Evolutionary conservation across 208 protist species (phyloP).

Genomic region (Strigomonas culicis): DNA sequence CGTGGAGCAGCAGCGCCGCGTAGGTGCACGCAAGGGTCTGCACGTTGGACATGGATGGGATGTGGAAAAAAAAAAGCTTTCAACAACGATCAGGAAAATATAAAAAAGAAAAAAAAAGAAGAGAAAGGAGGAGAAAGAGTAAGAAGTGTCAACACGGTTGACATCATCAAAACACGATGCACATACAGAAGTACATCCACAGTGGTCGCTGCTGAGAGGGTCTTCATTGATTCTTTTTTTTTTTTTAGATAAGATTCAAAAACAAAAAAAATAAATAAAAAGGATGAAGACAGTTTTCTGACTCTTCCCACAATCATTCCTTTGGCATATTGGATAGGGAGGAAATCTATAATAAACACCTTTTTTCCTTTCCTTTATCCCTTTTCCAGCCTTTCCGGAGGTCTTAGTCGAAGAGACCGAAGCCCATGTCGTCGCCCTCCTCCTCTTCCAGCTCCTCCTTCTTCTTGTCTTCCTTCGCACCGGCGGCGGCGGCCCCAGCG

Average conservation of each 20-base stretch:
- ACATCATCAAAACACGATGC: too few relatives aligned
- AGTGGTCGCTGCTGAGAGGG: too few relatives aligned
- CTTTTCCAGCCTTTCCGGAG: background rate
- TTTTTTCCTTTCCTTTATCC: slow-evolving; percentile 7
- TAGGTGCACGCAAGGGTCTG: slow-evolving; percentile 86
- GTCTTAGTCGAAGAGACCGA: slow-evolving; percentile 67
- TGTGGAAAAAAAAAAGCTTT: background rate
- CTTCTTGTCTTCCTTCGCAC: slow-evolving; percentile 3
- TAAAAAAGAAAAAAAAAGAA: slow-evolving; percentile 2
- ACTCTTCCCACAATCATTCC: background rate
- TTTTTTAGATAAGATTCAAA: slow-evolving; percentile 2
- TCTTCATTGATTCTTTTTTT: background rate
- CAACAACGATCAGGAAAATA: background rate
- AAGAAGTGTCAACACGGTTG: too few relatives aligned
- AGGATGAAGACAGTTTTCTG: background rate
- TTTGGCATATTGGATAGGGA: background rate
- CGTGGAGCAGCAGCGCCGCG: slow-evolving; percentile 71
- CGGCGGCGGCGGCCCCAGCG: slow-evolving; percentile 20
- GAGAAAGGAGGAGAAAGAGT: slow-evolving; percentile 7
- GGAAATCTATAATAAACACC: background rate
- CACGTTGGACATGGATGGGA: slow-evolving; percentile 31
- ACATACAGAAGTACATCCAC: too few relatives aligned
- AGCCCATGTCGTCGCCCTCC: slow-evolving; percentile 78
- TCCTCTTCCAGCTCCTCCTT: background rate
- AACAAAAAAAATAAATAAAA: slow-evolving; percentile 10